Percentiles rank a stretch among this genome's conserved stretches.
Conservation (phyloP, 805 yeast genomes). For the Danielia reshetovae region DNA sequence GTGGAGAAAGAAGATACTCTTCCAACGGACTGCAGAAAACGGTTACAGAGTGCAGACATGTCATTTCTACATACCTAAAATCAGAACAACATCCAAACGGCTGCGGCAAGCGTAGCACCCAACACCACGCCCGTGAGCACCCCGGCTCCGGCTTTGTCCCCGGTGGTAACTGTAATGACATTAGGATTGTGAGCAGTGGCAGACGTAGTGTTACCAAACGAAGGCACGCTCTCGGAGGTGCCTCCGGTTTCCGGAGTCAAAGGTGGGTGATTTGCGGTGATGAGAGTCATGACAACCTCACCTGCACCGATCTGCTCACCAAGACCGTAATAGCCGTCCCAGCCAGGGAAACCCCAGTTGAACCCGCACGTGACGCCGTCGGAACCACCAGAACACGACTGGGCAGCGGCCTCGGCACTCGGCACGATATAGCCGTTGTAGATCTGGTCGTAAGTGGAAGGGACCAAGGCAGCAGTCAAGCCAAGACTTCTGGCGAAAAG, state of each 20-base stretch:
- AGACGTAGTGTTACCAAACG: constrained; percentile 26
- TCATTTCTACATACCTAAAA: too few species aligned
- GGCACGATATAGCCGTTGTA: constrained; percentile 18
- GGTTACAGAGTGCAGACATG: too few species aligned
- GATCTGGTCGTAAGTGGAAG: constrained; percentile 43
- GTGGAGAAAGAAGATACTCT: too few species aligned
- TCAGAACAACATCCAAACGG: constrained; percentile 73
- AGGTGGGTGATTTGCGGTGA: constrained; percentile 22
- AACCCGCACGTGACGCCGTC: constrained; percentile 85
- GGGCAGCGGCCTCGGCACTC: constrained; percentile 66
- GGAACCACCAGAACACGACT: constrained; percentile 69
- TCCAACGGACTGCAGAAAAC: too few species aligned
- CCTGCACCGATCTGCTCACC: constrained; percentile 79
- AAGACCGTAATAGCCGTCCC: constrained; percentile 67
- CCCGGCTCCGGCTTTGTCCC: constrained; percentile 80
- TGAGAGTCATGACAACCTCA: constrained; percentile 45
- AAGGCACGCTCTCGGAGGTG: constrained; percentile 16
- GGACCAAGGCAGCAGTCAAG: constrained; percentile 51
- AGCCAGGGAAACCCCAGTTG: constrained; percentile 55
- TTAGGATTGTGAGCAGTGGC: constrained; percentile 31
- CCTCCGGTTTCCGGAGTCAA: constrained; percentile 18
- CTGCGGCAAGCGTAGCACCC: constrained; percentile 56
- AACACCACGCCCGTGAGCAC: constrained; percentile 73
- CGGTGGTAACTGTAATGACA: constrained; percentile 46
- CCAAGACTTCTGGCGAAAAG: constrained; percentile 63